Evolutionary conservation across 2,329 filamentous ascomycete genomes (phyloP), one percentile per base, ranked within the genome.

Genomic region (Corynespora cassiicola): DNA sequence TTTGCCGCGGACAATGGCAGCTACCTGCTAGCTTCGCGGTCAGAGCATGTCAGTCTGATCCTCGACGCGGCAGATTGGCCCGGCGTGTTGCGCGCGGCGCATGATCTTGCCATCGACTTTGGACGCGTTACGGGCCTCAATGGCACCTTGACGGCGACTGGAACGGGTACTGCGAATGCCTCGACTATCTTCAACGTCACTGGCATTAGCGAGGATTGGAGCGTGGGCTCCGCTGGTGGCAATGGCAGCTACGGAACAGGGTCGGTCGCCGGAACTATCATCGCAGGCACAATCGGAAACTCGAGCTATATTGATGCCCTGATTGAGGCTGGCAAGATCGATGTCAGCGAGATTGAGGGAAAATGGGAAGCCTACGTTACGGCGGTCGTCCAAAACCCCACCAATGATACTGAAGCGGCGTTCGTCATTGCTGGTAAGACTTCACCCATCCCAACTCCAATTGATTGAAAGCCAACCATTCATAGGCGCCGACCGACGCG

Each of bases 351-450:
- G 0, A 77, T 86, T 18, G 58, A 78, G 35, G 84, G 82, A 1
- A 74, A 83, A 47, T 90, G 86, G 86, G 86, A 90, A 58, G 77
- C 84, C 0, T 89, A 86, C 56, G 71, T 77, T 15, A 84, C 78
- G 25, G 70, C 77, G 26, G 56, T 88, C 4, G 74, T 88, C 2
- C 64, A 77, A 11, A 70, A 76, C 18, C 85, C 85, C 0, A 61
- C 84, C 9, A 71, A 76, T 2, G 81, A 79, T 14, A 77, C 80
- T 16, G 56, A 74, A 1, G 72, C 73, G 42, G 85, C 85, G 2
- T 71, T 88, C 12, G 80, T 88, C 1, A 82, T 90, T 61, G 83
- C 80, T 20, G 85, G 70, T 70, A 47, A 45, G 57, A 22, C 14
- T 26, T 25, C 15, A 11, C 9, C 22, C 8, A 2, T 15, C 3